phyloP scores from a whole-genome alignment of 139 green algal genomes.

The Yamagishiella unicocca region DNA sequence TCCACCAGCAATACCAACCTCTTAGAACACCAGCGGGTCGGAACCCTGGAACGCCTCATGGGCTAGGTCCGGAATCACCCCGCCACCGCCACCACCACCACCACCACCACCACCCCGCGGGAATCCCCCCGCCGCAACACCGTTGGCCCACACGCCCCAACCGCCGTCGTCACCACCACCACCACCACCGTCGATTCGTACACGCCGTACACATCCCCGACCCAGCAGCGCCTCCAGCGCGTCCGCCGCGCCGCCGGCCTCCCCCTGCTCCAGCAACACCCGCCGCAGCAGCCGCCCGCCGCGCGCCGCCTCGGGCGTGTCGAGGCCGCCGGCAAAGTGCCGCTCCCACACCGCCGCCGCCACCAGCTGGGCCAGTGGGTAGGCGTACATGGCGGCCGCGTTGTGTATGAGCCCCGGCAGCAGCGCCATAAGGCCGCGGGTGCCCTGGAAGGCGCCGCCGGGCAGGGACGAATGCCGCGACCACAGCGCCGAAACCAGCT shows the following conservation, averaged over 20 bases:
- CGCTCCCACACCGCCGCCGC: slow-evolving; percentile 33
- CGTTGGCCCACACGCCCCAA: background rate
- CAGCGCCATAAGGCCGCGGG: background rate
- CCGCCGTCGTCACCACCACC: background rate
- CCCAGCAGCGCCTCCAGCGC: slow-evolving; percentile 41
- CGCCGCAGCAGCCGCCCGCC: slow-evolving; percentile 20
- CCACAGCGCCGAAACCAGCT: slow-evolving; percentile 36
- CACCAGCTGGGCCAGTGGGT: slow-evolving; percentile 23
- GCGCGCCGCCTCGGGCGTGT: background rate
- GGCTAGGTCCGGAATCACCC: slow-evolving; percentile 23
- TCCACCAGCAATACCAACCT: background rate
- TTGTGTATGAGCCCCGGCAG: slow-evolving; percentile 22
- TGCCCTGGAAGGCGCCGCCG: background rate
- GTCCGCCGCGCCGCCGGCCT: background rate
- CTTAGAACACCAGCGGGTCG: slow-evolving; percentile 29
- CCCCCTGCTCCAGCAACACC: slow-evolving; percentile 10
- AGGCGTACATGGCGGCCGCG: slow-evolving; percentile 27
- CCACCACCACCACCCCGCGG: background rate
- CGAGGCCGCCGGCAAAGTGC: background rate
- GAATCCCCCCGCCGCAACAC: too few relatives aligned
- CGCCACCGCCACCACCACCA: too few relatives aligned
- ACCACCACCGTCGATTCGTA: background rate
- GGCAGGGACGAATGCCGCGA: background rate
- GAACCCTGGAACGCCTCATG: slow-evolving; percentile 15
- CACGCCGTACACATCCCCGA: slow-evolving; percentile 1